Conservation (phyloP, 345 rosid species). For the Gossypium thurberi region DNA sequence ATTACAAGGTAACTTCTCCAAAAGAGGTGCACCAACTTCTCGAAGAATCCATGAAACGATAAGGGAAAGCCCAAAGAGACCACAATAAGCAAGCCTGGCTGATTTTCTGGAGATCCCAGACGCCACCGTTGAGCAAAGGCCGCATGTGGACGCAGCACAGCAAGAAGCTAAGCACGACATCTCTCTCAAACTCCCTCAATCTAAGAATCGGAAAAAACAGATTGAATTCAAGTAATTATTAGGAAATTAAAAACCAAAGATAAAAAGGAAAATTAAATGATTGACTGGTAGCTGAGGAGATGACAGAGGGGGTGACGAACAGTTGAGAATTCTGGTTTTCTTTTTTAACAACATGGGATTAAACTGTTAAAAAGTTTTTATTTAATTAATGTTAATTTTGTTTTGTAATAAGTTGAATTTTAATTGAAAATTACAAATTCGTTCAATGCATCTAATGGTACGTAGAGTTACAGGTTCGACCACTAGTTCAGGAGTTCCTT, state of each 20-base stretch:
- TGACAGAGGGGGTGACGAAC: background rate
- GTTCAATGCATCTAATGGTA: too few species aligned
- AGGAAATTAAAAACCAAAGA: background rate
- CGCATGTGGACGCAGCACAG: conserved; percentile 77
- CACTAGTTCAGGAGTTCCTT: too few species aligned
- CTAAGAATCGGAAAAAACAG: background rate
- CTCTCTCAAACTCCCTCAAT: conserved; percentile 6
- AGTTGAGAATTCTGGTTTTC: background rate
- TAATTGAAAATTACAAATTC: too few species aligned
- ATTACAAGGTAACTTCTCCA: conserved; percentile 69
- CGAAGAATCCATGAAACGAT: conserved; percentile 87
- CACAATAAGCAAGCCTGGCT: conserved; percentile 88
- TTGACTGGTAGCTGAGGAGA: background rate
- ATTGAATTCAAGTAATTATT: background rate
- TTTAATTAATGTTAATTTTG: too few species aligned
- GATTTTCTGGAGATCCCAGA: conserved; percentile 76
- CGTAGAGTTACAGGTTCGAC: too few species aligned
- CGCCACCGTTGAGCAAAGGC: conserved; percentile 83
- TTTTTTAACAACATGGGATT: too few species aligned
- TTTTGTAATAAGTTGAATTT: too few species aligned
- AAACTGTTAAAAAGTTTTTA: too few species aligned
- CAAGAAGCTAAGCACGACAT: conserved; percentile 88
- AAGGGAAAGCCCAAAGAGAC: conserved; percentile 82
- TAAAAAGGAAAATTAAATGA: background rate
- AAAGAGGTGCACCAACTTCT: conserved; percentile 70